Evolutionary conservation across 2,329 filamentous ascomycete genomes (phyloP).

Genomic region (Penicillium sp.): DNA sequence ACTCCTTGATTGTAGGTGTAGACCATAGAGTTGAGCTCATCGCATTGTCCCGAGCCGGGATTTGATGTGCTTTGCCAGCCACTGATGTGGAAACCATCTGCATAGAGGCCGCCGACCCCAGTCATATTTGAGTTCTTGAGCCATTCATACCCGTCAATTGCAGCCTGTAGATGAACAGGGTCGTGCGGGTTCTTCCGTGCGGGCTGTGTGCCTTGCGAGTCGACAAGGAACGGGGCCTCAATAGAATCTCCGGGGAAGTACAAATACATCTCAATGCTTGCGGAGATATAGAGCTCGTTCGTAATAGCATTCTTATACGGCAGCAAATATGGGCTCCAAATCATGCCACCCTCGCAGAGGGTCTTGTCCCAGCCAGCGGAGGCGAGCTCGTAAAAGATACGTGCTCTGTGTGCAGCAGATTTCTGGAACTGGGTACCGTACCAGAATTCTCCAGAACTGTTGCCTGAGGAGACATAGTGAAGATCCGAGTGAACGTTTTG

Average conservation of each 20-base stretch:
- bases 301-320: constrained; percentile 98
- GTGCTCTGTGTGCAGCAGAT: constrained; percentile 76
- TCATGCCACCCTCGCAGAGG: constrained; percentile 83
- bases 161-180: constrained; percentile 66
- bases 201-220: constrained; percentile 20
- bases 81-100: constrained; percentile 84
- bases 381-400: constrained; percentile 81
- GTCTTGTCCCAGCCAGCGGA: constrained; percentile 75
- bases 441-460: constrained; percentile 50
- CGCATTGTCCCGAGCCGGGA: constrained; percentile 69
- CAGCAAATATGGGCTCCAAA: constrained; percentile 75
- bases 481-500: constrained; percentile 64
- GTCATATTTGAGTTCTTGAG: constrained; percentile 76
- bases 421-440: constrained; percentile 73
- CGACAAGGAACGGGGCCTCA: constrained; percentile 60
- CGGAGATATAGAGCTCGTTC: constrained; percentile 83
- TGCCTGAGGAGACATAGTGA: constrained; percentile 50
- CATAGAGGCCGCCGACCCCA: constrained; percentile 69
- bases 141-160: constrained; percentile 78
- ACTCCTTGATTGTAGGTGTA: constrained; percentile 97
- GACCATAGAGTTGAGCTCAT: constrained; percentile 80
- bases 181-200: constrained; percentile 49
- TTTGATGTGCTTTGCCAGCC: constrained; percentile 57
- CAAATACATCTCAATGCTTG: constrained; percentile 84
- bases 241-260: constrained; percentile 80